phyloP scores from a whole-genome alignment of 331 rosid genomes.

The Pyracantha coccinea region DNA sequence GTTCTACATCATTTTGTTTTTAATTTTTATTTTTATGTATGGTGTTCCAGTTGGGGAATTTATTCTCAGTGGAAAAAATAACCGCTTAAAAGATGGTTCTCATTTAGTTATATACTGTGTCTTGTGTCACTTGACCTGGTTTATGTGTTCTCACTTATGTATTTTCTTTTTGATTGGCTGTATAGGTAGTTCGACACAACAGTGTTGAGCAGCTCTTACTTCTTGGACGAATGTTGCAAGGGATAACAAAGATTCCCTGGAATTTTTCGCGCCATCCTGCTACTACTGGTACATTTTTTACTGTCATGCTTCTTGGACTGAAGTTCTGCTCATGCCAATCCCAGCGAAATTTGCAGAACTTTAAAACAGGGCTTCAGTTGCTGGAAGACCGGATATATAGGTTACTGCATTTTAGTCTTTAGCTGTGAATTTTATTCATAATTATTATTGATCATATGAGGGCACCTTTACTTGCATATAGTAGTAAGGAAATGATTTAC shows the following conservation, averaged over 20 bases:
- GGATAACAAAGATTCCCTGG: constrained; percentile 86
- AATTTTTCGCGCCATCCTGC: constrained; percentile 94
- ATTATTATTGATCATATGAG: background rate
- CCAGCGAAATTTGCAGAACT: constrained; percentile 80
- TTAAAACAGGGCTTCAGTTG: constrained; percentile 81
- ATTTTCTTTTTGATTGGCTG: constrained; percentile 15
- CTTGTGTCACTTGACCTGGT: constrained; percentile 2
- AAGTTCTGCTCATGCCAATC: constrained; percentile 93
- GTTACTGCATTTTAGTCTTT: constrained; percentile 30
- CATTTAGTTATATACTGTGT: background rate
- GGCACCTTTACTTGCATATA: background rate
- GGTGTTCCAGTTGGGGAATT: background rate
- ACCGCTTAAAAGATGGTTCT: background rate
- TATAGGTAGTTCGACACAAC: constrained; percentile 84
- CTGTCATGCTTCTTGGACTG: constrained; percentile 94
- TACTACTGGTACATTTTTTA: constrained; percentile 89
- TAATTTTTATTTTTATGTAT: background rate
- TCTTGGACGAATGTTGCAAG: constrained; percentile 91
- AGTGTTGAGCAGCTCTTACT: constrained; percentile 98
- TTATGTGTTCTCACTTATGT: background rate
- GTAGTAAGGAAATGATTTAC: background rate
- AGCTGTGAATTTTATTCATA: background rate
- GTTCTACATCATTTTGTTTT: background rate
- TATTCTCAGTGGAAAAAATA: background rate
- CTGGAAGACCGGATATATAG: constrained; percentile 89